Conservation (phyloP, 768 basidiomycete genomes). For the Lactarius evosmus region DNA sequence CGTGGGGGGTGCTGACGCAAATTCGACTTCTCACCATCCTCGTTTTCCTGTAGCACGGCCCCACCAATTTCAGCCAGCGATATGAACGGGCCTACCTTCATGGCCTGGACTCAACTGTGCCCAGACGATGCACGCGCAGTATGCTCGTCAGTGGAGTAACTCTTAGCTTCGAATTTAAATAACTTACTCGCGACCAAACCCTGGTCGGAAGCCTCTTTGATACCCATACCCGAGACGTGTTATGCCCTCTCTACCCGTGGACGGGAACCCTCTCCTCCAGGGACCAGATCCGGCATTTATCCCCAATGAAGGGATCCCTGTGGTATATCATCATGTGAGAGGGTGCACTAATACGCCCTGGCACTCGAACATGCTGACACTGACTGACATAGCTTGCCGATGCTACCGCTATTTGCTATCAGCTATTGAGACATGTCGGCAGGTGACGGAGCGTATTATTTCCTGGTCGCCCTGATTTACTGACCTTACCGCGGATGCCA, state of each 20-base stretch:
- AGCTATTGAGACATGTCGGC: not conserved
- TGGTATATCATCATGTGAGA: not conserved
- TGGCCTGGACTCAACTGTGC: too few relatives aligned
- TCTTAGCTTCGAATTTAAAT: too few relatives aligned
- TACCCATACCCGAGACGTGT: not conserved
- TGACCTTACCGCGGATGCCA: not conserved
- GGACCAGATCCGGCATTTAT: not conserved
- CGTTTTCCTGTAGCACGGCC: conserved; percentile 7
- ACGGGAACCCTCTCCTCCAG: not conserved
- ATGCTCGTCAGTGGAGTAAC: not conserved
- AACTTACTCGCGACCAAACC: too few relatives aligned
- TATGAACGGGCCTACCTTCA: too few relatives aligned
- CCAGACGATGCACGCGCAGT: too few relatives aligned
- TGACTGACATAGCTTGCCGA: not conserved
- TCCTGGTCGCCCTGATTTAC: not conserved
- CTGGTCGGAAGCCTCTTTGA: not conserved
- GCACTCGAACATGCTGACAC: not conserved
- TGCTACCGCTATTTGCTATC: not conserved
- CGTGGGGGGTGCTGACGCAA: not conserved
- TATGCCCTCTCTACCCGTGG: too few relatives aligned
- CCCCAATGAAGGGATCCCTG: not conserved
- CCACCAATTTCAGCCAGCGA: too few relatives aligned
- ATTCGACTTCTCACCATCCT: not conserved
- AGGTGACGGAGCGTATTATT: not conserved
- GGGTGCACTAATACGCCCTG: not conserved